Conservation (phyloP, 352 stramenopile species). For the Thalassiosira livingstoniorum region DNA sequence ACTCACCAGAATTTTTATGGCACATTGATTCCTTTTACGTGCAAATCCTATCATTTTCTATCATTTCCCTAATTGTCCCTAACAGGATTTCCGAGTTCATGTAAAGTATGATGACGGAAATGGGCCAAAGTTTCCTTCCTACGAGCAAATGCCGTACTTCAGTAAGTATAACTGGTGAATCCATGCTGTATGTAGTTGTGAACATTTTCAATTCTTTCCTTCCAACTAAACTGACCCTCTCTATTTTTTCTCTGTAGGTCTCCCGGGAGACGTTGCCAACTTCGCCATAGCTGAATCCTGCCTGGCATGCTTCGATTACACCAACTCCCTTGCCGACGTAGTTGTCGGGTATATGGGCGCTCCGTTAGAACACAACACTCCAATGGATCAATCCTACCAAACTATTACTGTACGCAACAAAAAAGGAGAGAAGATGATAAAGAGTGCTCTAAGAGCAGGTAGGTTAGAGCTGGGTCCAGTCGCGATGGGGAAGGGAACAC, state of each 20-base stretch:
- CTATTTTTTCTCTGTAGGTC: too few species aligned
- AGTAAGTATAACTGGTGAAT: slow-evolving; percentile 37
- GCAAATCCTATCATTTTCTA: slow-evolving; percentile 6
- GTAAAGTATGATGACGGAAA: slow-evolving; percentile 71
- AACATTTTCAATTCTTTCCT: not conserved
- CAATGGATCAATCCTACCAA: slow-evolving; percentile 81
- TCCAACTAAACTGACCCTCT: too few species aligned
- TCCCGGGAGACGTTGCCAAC: slow-evolving; percentile 78
- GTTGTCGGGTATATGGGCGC: slow-evolving; percentile 85
- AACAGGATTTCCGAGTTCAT: slow-evolving; percentile 78
- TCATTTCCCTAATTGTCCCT: not conserved
- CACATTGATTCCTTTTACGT: too few species aligned
- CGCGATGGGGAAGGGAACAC: slow-evolving; percentile 56
- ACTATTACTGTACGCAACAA: slow-evolving; percentile 79
- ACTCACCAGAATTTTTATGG: too few species aligned
- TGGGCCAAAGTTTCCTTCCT: slow-evolving; percentile 33
- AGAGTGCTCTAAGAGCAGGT: slow-evolving; percentile 60
- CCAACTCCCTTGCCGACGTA: slow-evolving; percentile 82
- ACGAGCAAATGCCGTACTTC: slow-evolving; percentile 80
- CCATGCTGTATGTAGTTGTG: too few species aligned
- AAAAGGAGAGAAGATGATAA: slow-evolving; percentile 69
- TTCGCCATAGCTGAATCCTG: slow-evolving; percentile 79
- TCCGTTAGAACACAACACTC: slow-evolving; percentile 57
- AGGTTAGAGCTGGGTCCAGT: slow-evolving; percentile 51
- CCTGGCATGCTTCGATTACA: slow-evolving; percentile 83